Conservation (phyloP, 2,329 filamentous ascomycete genomes). For the Ilyonectria mors-panacis region DNA sequence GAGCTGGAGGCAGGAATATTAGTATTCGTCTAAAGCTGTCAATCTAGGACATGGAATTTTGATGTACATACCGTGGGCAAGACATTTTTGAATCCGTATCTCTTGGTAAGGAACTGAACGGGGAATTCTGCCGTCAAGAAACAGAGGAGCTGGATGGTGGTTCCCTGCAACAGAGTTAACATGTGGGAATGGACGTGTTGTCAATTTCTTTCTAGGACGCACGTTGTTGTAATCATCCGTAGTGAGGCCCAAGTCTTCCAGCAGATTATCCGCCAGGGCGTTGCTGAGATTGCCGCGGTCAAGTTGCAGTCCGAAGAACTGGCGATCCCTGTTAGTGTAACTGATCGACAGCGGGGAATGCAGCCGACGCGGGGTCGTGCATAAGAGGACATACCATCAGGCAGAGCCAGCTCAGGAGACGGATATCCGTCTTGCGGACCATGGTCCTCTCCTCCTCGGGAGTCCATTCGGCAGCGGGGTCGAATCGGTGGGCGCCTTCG, state of each 20-base stretch:
- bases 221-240: slow-evolving; percentile 71
- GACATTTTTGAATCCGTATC: slow-evolving; percentile 70
- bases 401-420: slow-evolving; percentile 59
- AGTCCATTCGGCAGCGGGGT: slow-evolving; percentile 64
- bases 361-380: neutral
- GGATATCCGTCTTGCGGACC: slow-evolving; percentile 67
- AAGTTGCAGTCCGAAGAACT: slow-evolving; percentile 75
- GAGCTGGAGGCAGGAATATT: slow-evolving; percentile 47
- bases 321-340: slow-evolving; percentile 33
- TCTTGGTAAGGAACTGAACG: slow-evolving; percentile 40
- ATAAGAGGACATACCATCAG: slow-evolving; percentile 53
- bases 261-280: slow-evolving; percentile 73
- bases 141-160: slow-evolving; percentile 68
- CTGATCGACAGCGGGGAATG: slow-evolving; percentile 24
- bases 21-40: neutral
- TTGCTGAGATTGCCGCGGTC: slow-evolving; percentile 76
- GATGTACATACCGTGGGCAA: slow-evolving; percentile 58
- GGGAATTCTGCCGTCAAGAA: slow-evolving; percentile 58
- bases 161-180: slow-evolving; percentile 53
- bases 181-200: neutral
- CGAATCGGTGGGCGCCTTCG: slow-evolving; percentile 60
- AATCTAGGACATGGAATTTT: too few species aligned
- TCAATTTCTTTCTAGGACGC: slow-evolving; percentile 10
- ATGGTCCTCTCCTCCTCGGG: slow-evolving; percentile 69
- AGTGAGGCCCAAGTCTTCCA: slow-evolving; percentile 65